Conservation (phyloP, 106 monocot genomes). For the Allium cepa region DNA sequence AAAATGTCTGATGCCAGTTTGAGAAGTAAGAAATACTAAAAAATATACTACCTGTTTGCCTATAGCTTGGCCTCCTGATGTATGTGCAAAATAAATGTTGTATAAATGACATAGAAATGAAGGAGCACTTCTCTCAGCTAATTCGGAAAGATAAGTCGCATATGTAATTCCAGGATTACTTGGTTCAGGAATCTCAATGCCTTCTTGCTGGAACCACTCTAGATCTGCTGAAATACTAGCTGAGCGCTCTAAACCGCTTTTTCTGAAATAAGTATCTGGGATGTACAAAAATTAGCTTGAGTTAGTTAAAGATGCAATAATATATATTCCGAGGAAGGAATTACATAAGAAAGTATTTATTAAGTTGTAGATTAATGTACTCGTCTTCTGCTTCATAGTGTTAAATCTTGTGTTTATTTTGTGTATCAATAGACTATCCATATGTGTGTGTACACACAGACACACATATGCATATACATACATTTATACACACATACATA, state of each 20-base stretch:
- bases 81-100: slow-evolving; percentile 89
- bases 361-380: too few species aligned
- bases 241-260: slow-evolving; percentile 76
- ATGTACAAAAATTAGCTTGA: slow-evolving; percentile 2
- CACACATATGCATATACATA: too few species aligned
- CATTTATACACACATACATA: too few species aligned
- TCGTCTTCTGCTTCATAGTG: too few species aligned
- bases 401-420: too few species aligned
- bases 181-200: slow-evolving; percentile 50
- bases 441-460: too few species aligned
- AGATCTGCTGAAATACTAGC: slow-evolving; percentile 53
- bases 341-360: too few species aligned
- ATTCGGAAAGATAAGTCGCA: slow-evolving; percentile 57
- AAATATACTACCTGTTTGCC: slow-evolving; percentile 60
- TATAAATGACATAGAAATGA: slow-evolving; percentile 92
- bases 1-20: too few species aligned
- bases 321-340: too few species aligned
- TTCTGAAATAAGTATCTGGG: slow-evolving; percentile 82
- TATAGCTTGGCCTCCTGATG: slow-evolving; percentile 61
- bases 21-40: too few species aligned
- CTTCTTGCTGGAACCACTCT: slow-evolving; percentile 57
- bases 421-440: too few species aligned
- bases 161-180: slow-evolving; percentile 64
- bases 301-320: neutral
- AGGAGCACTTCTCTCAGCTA: slow-evolving; percentile 64